These are phyloP conservation scores for Mycena amicta DNA, from an alignment of 768 basidiomycete genomes.

Conservation along the genomic window DNA sequence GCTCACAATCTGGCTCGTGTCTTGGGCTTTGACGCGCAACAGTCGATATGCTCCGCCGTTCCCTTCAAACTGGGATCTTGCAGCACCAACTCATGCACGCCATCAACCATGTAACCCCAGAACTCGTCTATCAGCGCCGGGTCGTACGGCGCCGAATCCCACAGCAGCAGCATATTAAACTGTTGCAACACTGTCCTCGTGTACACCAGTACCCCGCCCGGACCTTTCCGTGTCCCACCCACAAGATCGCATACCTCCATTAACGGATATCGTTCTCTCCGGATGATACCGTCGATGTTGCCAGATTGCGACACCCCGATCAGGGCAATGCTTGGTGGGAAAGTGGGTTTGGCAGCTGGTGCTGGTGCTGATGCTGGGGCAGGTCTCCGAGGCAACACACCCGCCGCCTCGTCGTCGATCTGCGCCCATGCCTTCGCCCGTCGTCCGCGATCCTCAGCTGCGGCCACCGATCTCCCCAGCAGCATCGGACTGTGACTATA, in stretches of 20 bases:
- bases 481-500: conserved; percentile 20
- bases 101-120: conserved; percentile 10
- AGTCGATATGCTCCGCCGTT: conserved; percentile 5
- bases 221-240: conserved; percentile 8
- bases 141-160: conserved; percentile 11
- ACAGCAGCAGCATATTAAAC: conserved; percentile 5
- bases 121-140: conserved; percentile 12
- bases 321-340: conserved; percentile 11
- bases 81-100: conserved; percentile 11
- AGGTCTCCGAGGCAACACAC: conserved; percentile 5
- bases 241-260: conserved; percentile 7
- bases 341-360: neutral
- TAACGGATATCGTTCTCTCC: conserved; percentile 2
- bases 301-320: conserved; percentile 14
- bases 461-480: conserved; percentile 9
- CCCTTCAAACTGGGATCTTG: conserved; percentile 8
- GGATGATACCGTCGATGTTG: conserved; percentile 2
- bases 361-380: neutral
- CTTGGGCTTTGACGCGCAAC: neutral
- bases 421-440: conserved; percentile 40
- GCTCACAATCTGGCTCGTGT: neutral
- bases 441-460: conserved; percentile 14
- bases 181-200: neutral
- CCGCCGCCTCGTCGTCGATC: conserved; percentile 51
- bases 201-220: conserved; percentile 8